phyloP scores from a whole-genome alignment of 2,329 filamentous ascomycete species.

The Hypoxylon sp. region DNA sequence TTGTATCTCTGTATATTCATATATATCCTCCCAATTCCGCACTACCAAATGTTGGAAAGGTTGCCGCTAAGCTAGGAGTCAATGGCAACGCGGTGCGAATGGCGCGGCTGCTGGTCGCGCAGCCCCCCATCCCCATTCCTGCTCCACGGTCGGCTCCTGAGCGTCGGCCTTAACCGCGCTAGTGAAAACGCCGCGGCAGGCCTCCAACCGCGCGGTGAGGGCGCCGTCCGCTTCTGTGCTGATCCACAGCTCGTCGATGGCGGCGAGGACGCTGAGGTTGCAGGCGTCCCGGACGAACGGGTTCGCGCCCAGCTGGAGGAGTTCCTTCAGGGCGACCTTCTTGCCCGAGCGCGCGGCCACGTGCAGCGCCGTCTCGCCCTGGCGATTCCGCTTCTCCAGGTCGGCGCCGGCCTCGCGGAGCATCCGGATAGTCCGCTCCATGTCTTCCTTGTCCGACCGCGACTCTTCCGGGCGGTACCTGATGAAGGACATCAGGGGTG shows the following conservation, averaged over 20 bases:
- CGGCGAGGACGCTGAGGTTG: constrained; percentile 59
- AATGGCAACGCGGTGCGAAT: neutral
- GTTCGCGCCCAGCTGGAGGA: constrained; percentile 61
- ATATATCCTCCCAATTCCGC: constrained; percentile 23
- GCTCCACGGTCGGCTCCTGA: constrained; percentile 55
- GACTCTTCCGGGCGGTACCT: constrained; percentile 57
- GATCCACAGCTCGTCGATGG: constrained; percentile 57
- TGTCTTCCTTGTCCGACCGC: constrained; percentile 62
- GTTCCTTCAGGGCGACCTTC: constrained; percentile 62
- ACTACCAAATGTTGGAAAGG: neutral
- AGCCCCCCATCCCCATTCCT: constrained; percentile 59
- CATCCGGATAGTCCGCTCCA: constrained; percentile 58
- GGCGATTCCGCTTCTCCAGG: constrained; percentile 63
- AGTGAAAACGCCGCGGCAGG: constrained; percentile 60
- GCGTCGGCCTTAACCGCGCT: constrained; percentile 50
- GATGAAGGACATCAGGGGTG: constrained; percentile 67
- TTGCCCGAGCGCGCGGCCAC: constrained; percentile 65
- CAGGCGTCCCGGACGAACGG: constrained; percentile 60
- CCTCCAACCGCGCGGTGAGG: constrained; percentile 57
- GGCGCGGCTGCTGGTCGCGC: neutral
- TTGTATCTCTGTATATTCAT: constrained; percentile 11
- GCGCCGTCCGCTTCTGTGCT: constrained; percentile 50
- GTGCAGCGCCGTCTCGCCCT: constrained; percentile 67
- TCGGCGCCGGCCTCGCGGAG: constrained; percentile 59
- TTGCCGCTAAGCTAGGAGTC: neutral